Evolutionary conservation across 306 rosid genomes (phyloP), one percentile per base, ranked within the genome.

Genomic region (Canavalia gladiata): DNA sequence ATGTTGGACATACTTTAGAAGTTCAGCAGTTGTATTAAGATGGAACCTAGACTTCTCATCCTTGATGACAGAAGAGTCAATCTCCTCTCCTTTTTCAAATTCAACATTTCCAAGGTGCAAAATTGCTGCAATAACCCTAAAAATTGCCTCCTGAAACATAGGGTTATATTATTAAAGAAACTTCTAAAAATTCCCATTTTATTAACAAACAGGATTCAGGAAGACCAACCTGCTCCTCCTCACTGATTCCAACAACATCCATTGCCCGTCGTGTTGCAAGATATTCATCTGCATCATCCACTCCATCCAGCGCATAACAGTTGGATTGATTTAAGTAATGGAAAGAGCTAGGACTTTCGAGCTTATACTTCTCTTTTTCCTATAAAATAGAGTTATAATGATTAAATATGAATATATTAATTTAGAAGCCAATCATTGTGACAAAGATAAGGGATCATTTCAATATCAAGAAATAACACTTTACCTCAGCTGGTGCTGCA

Each of bases 221-320:
- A 88, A 74, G 81, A 82, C 80, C 51, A 46, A 91, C 99, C 91
- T 96, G 99, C 87, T 96, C 99, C 82, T 87, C 97, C 75, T 96
- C 98, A 68, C 95, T 92, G 90, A 96, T 96, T 86, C 99, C 99
- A 83, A 96, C 97, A 73, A 96, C 50, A 92, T 96, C 99, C 99
- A 96, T 96, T 55, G 99, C 99, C 87, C 99, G 91, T 87, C 98
- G 87, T 50, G 99, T 96, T 12, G 92, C 97, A 80, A 92, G 92
- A 91, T 96, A 96, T 88, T 96, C 99, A 5, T 92, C 88, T 3
- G 89, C 88, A 78, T 96, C 99, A 82, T 94, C 91, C 81, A 96
- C 88, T 70, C 99, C 99, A 90, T 94, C 99, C 83, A 96, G 90
- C 69, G 25, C 88, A 82, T 85, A 96, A 81, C 92, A 90, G 2